Conservation (phyloP, 1,284 basidiomycete genomes). For the Fomitiporia mediterranea region DNA sequence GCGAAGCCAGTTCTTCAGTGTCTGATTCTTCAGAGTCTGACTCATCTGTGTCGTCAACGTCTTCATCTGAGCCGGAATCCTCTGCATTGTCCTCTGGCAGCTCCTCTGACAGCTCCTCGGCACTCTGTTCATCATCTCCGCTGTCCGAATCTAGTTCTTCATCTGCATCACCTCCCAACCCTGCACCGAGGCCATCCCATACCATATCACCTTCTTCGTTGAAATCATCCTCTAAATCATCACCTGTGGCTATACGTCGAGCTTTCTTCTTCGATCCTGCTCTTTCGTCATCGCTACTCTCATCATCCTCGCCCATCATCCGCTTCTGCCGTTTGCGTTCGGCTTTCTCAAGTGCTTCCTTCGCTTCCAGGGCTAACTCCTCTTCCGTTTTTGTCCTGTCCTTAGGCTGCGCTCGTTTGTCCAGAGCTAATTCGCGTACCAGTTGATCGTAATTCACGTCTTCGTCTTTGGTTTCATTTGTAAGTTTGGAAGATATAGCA, state of each 20-base stretch:
- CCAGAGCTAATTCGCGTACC: slow-evolving; percentile 90
- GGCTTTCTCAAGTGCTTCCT: slow-evolving; percentile 80
- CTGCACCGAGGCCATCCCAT: slow-evolving; percentile 44
- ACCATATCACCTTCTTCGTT: slow-evolving; percentile 44
- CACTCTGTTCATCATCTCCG: slow-evolving; percentile 32
- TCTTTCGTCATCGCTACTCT: slow-evolving; percentile 53
- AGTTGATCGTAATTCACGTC: slow-evolving; percentile 81
- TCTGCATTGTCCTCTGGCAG: slow-evolving; percentile 30
- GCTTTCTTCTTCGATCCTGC: slow-evolving; percentile 34
- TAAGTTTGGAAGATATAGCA: slow-evolving; percentile 18
- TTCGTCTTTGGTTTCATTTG: slow-evolving; percentile 37
- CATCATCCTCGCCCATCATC: slow-evolving; percentile 81
- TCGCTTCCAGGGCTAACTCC: slow-evolving; percentile 87
- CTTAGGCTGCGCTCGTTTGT: slow-evolving; percentile 90
- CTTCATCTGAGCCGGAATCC: slow-evolving; percentile 30
- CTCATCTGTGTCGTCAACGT: slow-evolving; percentile 30
- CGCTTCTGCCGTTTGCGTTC: slow-evolving; percentile 78
- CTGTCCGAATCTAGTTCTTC: slow-evolving; percentile 25
- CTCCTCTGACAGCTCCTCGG: slow-evolving; percentile 31
- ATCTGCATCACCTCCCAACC: slow-evolving; percentile 38
- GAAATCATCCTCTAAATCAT: slow-evolving; percentile 95
- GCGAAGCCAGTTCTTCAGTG: slow-evolving; percentile 25
- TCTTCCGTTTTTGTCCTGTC: slow-evolving; percentile 97
- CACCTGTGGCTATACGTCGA: slow-evolving; percentile 55
- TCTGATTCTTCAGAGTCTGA: no score